A percentile compares a stretch with the other conserved stretches of the same genome.
Evolutionary conservation across 2,329 filamentous ascomycete species (phyloP).

Genomic region (Penicillium sp.): DNA sequence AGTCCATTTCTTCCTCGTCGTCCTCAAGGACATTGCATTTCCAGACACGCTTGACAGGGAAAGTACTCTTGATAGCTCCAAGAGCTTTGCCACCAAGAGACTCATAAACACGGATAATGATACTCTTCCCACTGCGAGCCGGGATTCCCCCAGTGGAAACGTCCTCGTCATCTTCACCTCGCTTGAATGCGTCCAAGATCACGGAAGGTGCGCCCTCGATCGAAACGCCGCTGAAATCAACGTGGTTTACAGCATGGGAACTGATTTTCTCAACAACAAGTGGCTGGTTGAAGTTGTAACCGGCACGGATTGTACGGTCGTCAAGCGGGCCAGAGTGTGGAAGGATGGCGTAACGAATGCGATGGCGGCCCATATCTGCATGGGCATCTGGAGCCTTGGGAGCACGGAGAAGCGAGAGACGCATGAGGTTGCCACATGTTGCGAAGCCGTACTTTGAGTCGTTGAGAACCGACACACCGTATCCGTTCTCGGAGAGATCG

Average conservation of each 20-base stretch:
- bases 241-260: constrained; percentile 7
- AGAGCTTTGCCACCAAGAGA: constrained; percentile 78
- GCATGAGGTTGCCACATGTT: constrained; percentile 84
- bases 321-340: constrained; percentile 76
- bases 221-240: constrained; percentile 59
- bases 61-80: constrained; percentile 66
- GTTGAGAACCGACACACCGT: constrained; percentile 90
- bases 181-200: constrained; percentile 86
- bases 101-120: constrained; percentile 86
- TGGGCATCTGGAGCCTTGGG: constrained; percentile 92
- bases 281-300: constrained; percentile 88
- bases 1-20: constrained; percentile 66
- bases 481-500: constrained; percentile 82
- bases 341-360: constrained; percentile 86
- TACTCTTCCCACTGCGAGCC: constrained; percentile 69
- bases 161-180: constrained; percentile 84
- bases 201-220: constrained; percentile 68
- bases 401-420: constrained; percentile 78
- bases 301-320: constrained; percentile 74
- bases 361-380: constrained; percentile 89
- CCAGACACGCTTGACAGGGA: constrained; percentile 73
- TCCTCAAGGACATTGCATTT: constrained; percentile 91
- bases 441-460: constrained; percentile 97
- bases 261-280: constrained; percentile 56
- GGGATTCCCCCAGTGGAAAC: constrained; percentile 60